A percentile compares a stretch with the other conserved stretches of the same genome.
Conservation (phyloP, 441 rosid species). For the Populus hybrid region DNA sequence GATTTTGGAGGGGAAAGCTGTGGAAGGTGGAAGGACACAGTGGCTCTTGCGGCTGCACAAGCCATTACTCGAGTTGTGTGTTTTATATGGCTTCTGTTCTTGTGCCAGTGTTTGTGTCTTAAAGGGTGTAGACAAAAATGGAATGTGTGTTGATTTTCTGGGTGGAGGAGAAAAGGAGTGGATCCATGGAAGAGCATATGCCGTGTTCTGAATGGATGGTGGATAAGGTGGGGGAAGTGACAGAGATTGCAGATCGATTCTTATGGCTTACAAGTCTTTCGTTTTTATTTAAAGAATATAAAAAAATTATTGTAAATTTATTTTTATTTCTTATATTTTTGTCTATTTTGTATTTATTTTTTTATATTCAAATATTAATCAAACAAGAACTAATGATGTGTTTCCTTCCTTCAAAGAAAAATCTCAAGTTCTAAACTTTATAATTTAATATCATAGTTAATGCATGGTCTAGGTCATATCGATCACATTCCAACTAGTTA, state of each 20-base stretch:
- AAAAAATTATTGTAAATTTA: too few species aligned
- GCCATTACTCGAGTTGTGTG: conserved; percentile 30
- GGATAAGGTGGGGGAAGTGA: conserved; percentile 39
- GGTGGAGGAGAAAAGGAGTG: conserved; percentile 40
- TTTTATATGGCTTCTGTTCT: not conserved
- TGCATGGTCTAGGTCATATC: too few species aligned
- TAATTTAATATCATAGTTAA: too few species aligned
- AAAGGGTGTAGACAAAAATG: not conserved
- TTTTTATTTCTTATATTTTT: too few species aligned
- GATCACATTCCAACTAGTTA: too few species aligned
- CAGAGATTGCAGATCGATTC: not conserved
- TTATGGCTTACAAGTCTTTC: not conserved
- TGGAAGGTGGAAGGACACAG: conserved; percentile 47
- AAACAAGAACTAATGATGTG: too few species aligned
- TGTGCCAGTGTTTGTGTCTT: not conserved
- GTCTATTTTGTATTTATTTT: too few species aligned
- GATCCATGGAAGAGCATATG: conserved; percentile 36
- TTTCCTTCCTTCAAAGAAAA: too few species aligned
- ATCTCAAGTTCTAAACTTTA: too few species aligned
- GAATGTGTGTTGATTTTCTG: conserved; percentile 10
- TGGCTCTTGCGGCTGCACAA: conserved; percentile 46
- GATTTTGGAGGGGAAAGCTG: conserved; percentile 32
- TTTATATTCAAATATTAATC: too few species aligned
- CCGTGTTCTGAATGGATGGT: conserved; percentile 14
- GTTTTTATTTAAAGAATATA: too few species aligned